A percentile compares a stretch with the other conserved stretches of the same genome.
These are phyloP conservation scores for Allomyces macrogynus DNA, from an alignment of 192 early-diverging fungal genomes.

Conservation along the genomic window DNA sequence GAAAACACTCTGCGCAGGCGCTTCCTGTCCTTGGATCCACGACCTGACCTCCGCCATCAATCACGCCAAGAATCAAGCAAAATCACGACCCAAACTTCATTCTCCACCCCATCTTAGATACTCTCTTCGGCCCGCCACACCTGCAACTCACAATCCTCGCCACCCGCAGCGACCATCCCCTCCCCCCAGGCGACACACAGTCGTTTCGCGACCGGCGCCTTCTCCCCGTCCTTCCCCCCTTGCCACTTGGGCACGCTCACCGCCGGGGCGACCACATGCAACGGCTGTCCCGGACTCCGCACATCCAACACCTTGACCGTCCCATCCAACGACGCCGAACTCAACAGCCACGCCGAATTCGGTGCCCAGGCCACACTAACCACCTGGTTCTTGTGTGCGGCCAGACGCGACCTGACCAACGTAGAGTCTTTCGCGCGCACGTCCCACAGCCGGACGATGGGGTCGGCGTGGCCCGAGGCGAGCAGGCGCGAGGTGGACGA, in stretches of 20 bases:
- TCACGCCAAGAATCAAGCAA: too few species aligned
- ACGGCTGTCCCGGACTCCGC: slow-evolving; percentile 39
- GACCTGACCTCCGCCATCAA: too few species aligned
- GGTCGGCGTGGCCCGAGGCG: slow-evolving; percentile 77
- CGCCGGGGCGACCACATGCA: slow-evolving; percentile 20
- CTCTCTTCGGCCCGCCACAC: slow-evolving; percentile 22
- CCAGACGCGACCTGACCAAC: slow-evolving; percentile 54
- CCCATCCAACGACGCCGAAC: slow-evolving; percentile 68
- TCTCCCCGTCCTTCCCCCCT: slow-evolving; percentile 11
- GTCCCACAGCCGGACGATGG: slow-evolving; percentile 73
- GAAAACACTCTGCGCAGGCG: too few species aligned
- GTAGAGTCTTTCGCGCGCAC: slow-evolving; percentile 51
- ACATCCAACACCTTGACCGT: slow-evolving; percentile 87
- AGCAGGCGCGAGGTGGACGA: slow-evolving; percentile 45
- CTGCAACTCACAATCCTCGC: slow-evolving; percentile 48
- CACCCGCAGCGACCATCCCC: slow-evolving; percentile 44
- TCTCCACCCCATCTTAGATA: too few species aligned
- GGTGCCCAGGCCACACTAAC: slow-evolving; percentile 68
- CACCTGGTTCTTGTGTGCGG: slow-evolving; percentile 66
- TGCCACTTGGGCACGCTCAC: slow-evolving; percentile 41
- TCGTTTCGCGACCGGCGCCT: slow-evolving; percentile 31
- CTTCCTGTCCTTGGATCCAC: too few species aligned
- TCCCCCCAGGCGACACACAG: slow-evolving; percentile 50
- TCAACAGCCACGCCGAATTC: slow-evolving; percentile 47
- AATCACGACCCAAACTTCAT: too few species aligned